A percentile compares a stretch with the other conserved stretches of the same genome.
phyloP scores from a whole-genome alignment of 208 protist species.

The Acanthamoeba royreba region DNA sequence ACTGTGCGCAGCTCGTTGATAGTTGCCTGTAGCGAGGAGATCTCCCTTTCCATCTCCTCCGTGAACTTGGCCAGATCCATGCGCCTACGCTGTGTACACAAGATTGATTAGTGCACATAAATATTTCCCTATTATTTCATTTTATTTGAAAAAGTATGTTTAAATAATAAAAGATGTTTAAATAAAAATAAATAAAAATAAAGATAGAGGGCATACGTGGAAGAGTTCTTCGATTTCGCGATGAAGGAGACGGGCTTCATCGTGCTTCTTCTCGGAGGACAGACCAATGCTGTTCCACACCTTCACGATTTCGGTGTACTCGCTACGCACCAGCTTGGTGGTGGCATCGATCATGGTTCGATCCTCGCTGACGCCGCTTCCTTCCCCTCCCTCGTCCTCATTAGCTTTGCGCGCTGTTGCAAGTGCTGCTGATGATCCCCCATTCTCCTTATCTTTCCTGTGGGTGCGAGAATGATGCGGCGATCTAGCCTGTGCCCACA shows the following conservation, averaged over 20 bases:
- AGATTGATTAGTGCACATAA: too few species aligned
- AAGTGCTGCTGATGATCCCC: too few species aligned
- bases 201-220: neutral
- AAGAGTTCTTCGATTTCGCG: slow-evolving; percentile 1
- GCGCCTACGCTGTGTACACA: neutral
- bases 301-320: neutral
- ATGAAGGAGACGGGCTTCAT: neutral
- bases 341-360: neutral
- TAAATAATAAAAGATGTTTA: too few species aligned
- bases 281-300: neutral
- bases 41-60: neutral
- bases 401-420: too few species aligned
- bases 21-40: neutral
- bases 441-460: too few species aligned
- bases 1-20: neutral
- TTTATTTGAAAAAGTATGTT: too few species aligned
- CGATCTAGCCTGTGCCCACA: too few species aligned
- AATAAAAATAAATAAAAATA: neutral
- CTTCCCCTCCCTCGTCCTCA: too few species aligned
- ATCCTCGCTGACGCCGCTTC: neutral
- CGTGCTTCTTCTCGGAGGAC: neutral
- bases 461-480: too few species aligned
- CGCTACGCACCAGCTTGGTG: neutral
- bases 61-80: slow-evolving; percentile 19
- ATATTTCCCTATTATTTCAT: too few species aligned